Conservation (phyloP, 768 basidiomycete genomes). For the Hygrocybe punicea region DNA sequence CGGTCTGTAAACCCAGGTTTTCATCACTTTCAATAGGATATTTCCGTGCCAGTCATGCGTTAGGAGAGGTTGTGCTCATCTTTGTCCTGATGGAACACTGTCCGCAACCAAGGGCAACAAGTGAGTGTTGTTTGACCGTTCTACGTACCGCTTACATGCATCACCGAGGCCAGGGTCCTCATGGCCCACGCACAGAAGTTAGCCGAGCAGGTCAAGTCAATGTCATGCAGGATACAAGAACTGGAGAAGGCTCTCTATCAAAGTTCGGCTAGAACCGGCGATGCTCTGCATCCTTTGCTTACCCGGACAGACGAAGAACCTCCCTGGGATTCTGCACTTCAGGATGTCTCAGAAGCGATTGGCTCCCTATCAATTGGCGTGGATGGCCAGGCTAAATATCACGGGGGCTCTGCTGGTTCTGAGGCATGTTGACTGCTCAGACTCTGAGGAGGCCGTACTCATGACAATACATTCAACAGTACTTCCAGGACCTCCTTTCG, state of each 20-base stretch:
- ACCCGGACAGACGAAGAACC: not conserved
- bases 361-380: conserved; percentile 49
- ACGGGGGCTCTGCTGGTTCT: conserved; percentile 48
- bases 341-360: conserved; percentile 39
- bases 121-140: conserved; percentile 26
- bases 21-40: conserved; percentile 26
- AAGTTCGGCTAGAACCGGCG: conserved; percentile 16
- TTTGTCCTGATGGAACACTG: conserved; percentile 53
- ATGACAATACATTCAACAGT: conserved; percentile 22
- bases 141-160: not conserved
- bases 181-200: conserved; percentile 49
- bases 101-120: conserved; percentile 57
- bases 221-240: conserved; percentile 43
- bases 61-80: conserved; percentile 49
- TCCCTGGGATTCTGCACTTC: conserved; percentile 6
- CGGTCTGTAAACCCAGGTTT: not conserved
- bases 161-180: conserved; percentile 39
- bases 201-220: conserved; percentile 44
- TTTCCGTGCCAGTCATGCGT: conserved; percentile 58
- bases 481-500: conserved; percentile 40
- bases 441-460: not conserved
- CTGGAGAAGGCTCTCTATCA: conserved; percentile 43
- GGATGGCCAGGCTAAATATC: conserved; percentile 49
- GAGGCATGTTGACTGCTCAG: conserved; percentile 36
- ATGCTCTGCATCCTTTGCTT: conserved; percentile 17